Evolutionary conservation across 2,329 filamentous ascomycete genomes (phyloP).

Genomic region (Venturia oleaginea): DNA sequence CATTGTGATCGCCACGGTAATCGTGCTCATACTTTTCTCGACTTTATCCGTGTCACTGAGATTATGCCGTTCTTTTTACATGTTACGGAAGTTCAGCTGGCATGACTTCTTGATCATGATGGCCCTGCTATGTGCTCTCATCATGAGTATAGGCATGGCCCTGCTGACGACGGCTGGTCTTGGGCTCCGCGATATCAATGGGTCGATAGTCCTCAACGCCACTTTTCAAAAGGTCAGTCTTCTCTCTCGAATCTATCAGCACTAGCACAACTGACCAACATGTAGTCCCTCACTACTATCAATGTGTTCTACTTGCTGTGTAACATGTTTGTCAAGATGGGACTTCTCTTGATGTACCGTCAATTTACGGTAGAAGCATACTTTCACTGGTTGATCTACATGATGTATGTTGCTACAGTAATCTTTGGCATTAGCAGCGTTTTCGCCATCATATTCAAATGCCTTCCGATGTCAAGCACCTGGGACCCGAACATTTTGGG

Average conservation of each 20-base stretch:
- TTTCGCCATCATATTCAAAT: conserved; percentile 28
- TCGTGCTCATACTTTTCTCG: conserved; percentile 5
- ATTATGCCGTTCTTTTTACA: background rate
- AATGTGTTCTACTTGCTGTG: conserved; percentile 31
- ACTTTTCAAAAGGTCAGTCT: conserved; percentile 7
- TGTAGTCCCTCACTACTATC: conserved; percentile 21
- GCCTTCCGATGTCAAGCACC: conserved; percentile 26
- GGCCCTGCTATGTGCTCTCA: conserved; percentile 7
- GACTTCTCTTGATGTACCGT: conserved; percentile 31
- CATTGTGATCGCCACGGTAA: background rate
- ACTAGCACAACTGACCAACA: too few relatives aligned
- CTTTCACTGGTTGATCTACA: conserved; percentile 22
- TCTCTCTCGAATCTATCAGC: too few relatives aligned
- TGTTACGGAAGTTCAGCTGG: background rate
- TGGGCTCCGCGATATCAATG: background rate
- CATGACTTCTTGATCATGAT: conserved; percentile 2
- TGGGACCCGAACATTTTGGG: conserved; percentile 23
- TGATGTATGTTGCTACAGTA: conserved; percentile 27
- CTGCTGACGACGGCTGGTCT: background rate
- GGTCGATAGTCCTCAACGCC: background rate
- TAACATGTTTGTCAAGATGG: conserved; percentile 33
- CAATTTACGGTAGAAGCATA: conserved; percentile 25
- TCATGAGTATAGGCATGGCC: conserved; percentile 1
- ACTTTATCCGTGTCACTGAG: background rate
- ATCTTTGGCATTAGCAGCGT: conserved; percentile 27